These are phyloP conservation scores for Grosmannia serpens DNA, from an alignment of 2,329 filamentous ascomycete species.

Conservation along the genomic window DNA sequence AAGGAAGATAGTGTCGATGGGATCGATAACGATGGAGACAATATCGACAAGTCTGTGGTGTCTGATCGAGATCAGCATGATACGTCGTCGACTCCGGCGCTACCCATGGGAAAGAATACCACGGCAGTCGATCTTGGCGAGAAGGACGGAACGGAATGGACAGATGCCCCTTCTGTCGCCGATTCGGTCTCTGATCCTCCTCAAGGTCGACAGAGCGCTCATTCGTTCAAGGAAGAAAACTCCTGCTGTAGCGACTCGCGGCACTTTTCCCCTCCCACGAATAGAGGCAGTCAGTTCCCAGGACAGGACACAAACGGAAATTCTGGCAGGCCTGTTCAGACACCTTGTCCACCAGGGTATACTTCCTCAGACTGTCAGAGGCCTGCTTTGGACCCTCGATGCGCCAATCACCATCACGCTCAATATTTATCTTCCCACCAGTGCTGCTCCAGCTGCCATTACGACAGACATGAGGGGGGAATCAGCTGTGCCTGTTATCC, in stretches of 20 bases:
- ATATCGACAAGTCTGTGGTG: not conserved
- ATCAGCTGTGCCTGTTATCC: not conserved
- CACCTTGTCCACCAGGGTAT: not conserved
- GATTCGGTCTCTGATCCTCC: not conserved
- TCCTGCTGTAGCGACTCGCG: not conserved
- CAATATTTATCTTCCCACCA: not conserved
- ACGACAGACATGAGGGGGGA: not conserved
- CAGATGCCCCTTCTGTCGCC: not conserved
- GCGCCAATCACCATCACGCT: not conserved
- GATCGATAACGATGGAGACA: not conserved
- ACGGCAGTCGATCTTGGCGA: not conserved
- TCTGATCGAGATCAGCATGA: not conserved
- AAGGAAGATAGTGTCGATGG: not conserved
- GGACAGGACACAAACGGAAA: not conserved
- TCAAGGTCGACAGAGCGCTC: not conserved
- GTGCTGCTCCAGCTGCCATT: not conserved
- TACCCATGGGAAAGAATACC: not conserved
- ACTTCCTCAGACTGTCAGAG: not conserved
- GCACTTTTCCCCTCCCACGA: not conserved
- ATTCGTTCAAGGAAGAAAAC: not conserved
- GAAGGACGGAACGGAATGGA: not conserved
- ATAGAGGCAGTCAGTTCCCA: not conserved
- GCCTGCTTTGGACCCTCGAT: not conserved
- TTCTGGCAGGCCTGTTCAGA: not conserved
- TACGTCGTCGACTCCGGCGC: not conserved